Base-by-base conservation (phyloP, 2,329 filamentous ascomycete genomes). In the Nemania sp. region DNA sequence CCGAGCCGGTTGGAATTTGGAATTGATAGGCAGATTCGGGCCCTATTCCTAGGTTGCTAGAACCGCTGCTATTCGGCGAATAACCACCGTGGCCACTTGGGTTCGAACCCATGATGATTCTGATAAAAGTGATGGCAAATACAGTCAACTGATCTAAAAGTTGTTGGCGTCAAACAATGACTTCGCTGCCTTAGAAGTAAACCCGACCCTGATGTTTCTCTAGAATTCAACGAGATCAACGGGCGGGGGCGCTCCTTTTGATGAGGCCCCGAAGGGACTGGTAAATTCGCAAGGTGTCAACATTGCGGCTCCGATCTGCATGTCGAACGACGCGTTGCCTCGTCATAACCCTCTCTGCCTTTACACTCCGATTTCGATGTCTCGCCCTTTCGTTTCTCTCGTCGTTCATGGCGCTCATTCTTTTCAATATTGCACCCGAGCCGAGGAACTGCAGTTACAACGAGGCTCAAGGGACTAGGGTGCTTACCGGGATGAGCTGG, bases 401-500 rank as follows among this genome's bases (percentile, higher is more conserved):
- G 9, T 25, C 32, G n/a, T 25, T 55, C n/a, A 7, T 48, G 5
- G 35, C 6, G 11, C 21, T 39, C 11, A 11, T 49, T 32, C 43
- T 48, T n/a, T 13, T 47, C 42, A 7, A 20, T 5, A 9, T 18
- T 2, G 18, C 42, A 39, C 17, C 25, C 17, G 32, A n/a, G 6
- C 12, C n/a, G 46, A 1, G 34, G 7, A 18, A n/a, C 15, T 45
- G 12, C 5, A 12, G 25, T 5, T 9, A 25, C 20, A n/a, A 18
- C 42, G 40, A 58, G 49, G 55, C 48, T 58, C 32, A 40, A 47
- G 21, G 47, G 55, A 52, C 32, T 52, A 32, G 13, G 17, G 39
- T 2, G 25, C 20, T 29, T 13, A 18, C 32, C 20, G 42, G 21
- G 20, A 25, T 6, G 29, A 39, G n/a, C 18, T n/a, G 47, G 25